Conservation (phyloP, 805 yeast genomes). For the Nakazawaea ishiwadae region DNA sequence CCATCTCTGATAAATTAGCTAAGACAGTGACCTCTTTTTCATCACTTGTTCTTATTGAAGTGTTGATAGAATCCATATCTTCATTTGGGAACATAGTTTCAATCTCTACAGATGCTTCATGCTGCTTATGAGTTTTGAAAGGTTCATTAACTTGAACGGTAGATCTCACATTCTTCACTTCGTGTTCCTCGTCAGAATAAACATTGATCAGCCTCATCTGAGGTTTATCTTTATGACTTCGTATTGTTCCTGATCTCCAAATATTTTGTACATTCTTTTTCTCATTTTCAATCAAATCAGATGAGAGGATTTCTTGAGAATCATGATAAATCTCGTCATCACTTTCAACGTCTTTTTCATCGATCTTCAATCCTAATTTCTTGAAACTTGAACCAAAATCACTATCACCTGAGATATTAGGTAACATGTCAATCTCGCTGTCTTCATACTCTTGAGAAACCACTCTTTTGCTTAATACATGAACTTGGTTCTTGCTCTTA, state of each 20-base stretch:
- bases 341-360: constrained; percentile 18
- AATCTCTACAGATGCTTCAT: constrained; percentile 6
- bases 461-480: constrained; percentile 3
- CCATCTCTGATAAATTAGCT: constrained; percentile 15
- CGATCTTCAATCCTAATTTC: constrained; percentile 22
- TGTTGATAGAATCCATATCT: constrained; percentile 1
- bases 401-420: constrained; percentile 43
- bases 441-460: constrained; percentile 6
- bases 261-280: constrained; percentile 5
- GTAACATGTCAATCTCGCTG: constrained; percentile 31
- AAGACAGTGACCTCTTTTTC: constrained; percentile 16
- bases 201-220: background rate
- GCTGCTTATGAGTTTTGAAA: constrained; percentile 1
- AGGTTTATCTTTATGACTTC: background rate
- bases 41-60: constrained; percentile 9
- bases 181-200: constrained; percentile 9
- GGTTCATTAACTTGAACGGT: background rate
- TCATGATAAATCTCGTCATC: constrained; percentile 13
- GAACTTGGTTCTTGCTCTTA: no score
- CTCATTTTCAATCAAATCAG: background rate
- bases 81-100: background rate
- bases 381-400: constrained; percentile 42
- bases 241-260: constrained; percentile 12
- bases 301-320: constrained; percentile 1
- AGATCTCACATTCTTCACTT: constrained; percentile 5